Base-by-base conservation (phyloP, 23 red algal species). In the Gracilariopsis chorda region DNA sequence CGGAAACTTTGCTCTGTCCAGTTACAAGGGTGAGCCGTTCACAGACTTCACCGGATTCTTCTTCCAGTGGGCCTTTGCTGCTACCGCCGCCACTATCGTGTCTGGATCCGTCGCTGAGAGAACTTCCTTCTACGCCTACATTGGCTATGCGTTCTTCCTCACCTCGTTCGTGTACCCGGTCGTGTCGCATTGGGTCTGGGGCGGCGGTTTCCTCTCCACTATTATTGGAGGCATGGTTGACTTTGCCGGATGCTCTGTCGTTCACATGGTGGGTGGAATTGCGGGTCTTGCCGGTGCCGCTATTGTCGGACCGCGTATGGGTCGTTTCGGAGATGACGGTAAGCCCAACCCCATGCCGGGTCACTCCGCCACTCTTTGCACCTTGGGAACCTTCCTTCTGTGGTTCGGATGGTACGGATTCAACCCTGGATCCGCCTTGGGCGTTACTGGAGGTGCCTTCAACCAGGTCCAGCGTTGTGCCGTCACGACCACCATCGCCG, bases 331-430 rank as follows among this genome's bases (percentile, higher is more conserved):
- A 70, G 53, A 49, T 9, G 82, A 95, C 19, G 96, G 96, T 16
- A 84, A 92, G 28, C 63, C 82, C 1, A 40, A 89, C 6, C 92
- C 92, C 32, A 95, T 95, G 52, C 96, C 96, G 25, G 96, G 92
- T 67, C 93, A 98, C 71, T 95, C 90, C 27, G 90, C 93, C 19
- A 95, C 86, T 20, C 83, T 98, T 42, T 46, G 48, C 16, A 94
- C 92, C 29, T 86, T 95, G 7, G 96, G 96, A 52, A 93, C 82
- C 20, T 95, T 98, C 84, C 27, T 95, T 17, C 93, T 98, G 28
- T 95, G 93, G 96, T 98, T 98, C 51, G 93, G 93, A 67, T 98
- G 93, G 93, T 98, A 95, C 59, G 96, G 96, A 67, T 98, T 98
- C 84, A 98, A 98, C 79, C 86, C 92, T 3, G 96, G 96, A 33